Percentiles rank a stretch among this genome's conserved stretches.
phyloP scores from a whole-genome alignment of 1,139 yeast species.

The Protomyces lactucae-debilis region DNA sequence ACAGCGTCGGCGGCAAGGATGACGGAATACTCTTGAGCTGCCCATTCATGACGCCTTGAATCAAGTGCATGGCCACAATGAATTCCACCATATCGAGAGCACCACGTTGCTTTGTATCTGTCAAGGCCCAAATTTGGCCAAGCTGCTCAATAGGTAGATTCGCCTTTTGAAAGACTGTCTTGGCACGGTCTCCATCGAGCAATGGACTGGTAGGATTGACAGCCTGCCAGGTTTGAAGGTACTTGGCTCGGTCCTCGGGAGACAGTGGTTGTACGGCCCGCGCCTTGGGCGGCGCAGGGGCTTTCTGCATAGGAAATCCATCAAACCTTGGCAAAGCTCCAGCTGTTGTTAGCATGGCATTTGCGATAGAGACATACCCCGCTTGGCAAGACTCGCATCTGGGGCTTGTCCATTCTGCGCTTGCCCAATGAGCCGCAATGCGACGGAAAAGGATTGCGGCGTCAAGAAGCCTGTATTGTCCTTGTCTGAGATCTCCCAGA shows the following conservation, averaged over 20 bases:
- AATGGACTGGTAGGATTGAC: slow-evolving; percentile 46
- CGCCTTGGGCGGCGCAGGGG: slow-evolving; percentile 34
- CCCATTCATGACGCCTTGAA: slow-evolving; percentile 75
- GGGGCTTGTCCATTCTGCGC: slow-evolving; percentile 60
- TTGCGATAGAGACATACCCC: slow-evolving; percentile 33
- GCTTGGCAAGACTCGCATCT: slow-evolving; percentile 27
- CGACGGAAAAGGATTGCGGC: slow-evolving; percentile 74
- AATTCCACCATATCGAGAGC: slow-evolving; percentile 67
- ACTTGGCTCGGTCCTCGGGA: slow-evolving; percentile 28
- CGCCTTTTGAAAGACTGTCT: slow-evolving; percentile 65
- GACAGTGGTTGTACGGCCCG: slow-evolving; percentile 26
- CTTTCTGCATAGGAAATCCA: slow-evolving; percentile 34
- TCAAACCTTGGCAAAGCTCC: slow-evolving; percentile 49
- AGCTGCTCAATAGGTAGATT: slow-evolving; percentile 75
- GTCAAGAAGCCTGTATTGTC: slow-evolving; percentile 80
- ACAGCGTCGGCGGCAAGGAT: slow-evolving; percentile 54
- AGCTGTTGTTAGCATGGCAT: slow-evolving; percentile 37
- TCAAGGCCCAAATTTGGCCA: slow-evolving; percentile 71
- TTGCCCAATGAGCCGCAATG: slow-evolving; percentile 84
- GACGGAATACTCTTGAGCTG: slow-evolving; percentile 63
- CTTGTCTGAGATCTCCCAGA: slow-evolving; percentile 89
- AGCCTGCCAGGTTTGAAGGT: slow-evolving; percentile 24
- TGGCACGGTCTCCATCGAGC: slow-evolving; percentile 52
- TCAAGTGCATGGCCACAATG: slow-evolving; percentile 89
- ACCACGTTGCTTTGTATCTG: slow-evolving; percentile 72